A percentile compares a stretch with the other conserved stretches of the same genome.
These are phyloP conservation scores for Cryptococcus jaspeensis DNA, from an alignment of 1,284 basidiomycete species.

Conservation along the genomic window DNA sequence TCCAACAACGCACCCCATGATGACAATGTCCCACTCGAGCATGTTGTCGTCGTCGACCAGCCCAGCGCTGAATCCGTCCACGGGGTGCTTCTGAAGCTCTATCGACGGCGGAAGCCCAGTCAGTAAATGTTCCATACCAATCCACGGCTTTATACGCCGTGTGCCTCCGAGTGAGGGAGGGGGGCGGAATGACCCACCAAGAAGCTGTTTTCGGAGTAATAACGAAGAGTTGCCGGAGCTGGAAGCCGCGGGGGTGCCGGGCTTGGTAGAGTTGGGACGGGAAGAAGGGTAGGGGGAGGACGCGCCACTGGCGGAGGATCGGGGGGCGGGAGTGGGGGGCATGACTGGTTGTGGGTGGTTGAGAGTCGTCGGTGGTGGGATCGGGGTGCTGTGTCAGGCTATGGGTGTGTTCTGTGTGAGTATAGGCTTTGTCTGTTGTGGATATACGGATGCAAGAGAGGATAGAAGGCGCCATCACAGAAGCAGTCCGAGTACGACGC, in stretches of 20 bases:
- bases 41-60: conserved; percentile 90
- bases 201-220: conserved; percentile 73
- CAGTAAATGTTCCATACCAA: neutral
- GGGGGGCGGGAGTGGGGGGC: conserved; percentile 13
- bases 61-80: conserved; percentile 92
- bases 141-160: too few species aligned
- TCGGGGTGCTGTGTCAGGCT: too few species aligned
- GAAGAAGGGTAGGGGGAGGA: conserved; percentile 35
- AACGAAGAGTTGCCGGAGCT: conserved; percentile 52
- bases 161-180: neutral
- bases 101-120: neutral
- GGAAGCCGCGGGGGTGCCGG: conserved; percentile 30
- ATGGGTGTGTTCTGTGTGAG: too few species aligned
- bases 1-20: conserved; percentile 73
- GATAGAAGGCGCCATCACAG: too few species aligned
- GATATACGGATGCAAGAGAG: too few species aligned
- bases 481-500: too few species aligned
- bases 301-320: conserved; percentile 19
- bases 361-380: too few species aligned
- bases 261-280: conserved; percentile 37
- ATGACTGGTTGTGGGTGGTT: too few species aligned
- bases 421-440: too few species aligned
- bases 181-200: conserved; percentile 39
- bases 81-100: conserved; percentile 83
- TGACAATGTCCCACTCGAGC: conserved; percentile 89